These are phyloP conservation scores for Solanum chacoense DNA, from an alignment of 305 asterid species.

Conservation along the genomic window DNA sequence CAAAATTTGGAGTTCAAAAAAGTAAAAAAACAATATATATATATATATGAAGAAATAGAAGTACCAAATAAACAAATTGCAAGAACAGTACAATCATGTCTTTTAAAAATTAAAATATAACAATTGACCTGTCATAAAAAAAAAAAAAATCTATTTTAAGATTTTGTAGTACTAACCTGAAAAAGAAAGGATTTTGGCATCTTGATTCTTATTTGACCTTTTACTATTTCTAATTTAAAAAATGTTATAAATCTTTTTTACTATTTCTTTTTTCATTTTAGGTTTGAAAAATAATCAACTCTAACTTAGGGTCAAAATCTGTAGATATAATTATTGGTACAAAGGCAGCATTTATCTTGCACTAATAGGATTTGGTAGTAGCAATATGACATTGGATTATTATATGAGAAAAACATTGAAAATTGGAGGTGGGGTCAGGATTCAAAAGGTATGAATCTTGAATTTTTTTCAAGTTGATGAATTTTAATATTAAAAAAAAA, in stretches of 20 bases:
- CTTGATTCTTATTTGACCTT: background rate
- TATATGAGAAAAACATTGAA: background rate
- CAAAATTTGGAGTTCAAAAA: background rate
- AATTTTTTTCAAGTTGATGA: background rate
- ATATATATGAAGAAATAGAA: no score
- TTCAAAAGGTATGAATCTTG: background rate
- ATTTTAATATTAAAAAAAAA: no score
- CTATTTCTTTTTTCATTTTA: background rate
- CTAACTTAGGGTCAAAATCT: background rate
- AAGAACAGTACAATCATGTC: background rate
- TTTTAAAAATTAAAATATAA: no score
- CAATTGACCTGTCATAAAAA: background rate
- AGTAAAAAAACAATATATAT: no score
- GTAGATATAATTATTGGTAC: background rate
- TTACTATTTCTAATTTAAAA: no score
- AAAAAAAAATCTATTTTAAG: background rate
- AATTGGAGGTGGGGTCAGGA: background rate
- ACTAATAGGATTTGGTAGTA: background rate
- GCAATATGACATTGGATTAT: background rate
- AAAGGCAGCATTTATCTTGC: background rate
- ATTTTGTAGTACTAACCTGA: background rate
- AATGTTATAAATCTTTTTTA: no score
- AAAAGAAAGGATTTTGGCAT: background rate
- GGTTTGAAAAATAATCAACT: background rate
- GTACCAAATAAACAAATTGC: background rate